Evolutionary conservation across 495 filamentous ascomycete genomes (phyloP).

Genomic region (Podospora pseudocomata): DNA sequence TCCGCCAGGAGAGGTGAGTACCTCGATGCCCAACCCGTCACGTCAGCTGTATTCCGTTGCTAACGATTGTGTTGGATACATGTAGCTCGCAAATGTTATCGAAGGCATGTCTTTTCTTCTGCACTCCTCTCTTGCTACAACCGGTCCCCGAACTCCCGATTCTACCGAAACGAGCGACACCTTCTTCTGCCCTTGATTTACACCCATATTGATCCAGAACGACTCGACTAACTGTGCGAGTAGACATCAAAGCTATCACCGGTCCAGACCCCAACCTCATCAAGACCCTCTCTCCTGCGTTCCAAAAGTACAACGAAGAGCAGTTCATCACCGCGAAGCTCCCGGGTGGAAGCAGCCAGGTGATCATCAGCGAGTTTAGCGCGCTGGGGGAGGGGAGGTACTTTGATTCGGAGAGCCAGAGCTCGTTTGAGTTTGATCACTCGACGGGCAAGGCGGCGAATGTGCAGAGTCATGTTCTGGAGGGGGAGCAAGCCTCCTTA

Average conservation of each 20-base stretch:
- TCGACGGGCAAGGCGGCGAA: slow-evolving; percentile 77
- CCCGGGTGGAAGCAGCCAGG: slow-evolving; percentile 76
- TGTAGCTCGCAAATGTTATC: slow-evolving; percentile 82
- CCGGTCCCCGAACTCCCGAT: too few relatives aligned
- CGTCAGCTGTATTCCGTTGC: background rate
- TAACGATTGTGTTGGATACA: slow-evolving; percentile 11
- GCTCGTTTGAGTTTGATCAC: slow-evolving; percentile 86
- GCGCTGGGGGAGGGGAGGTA: slow-evolving; percentile 73
- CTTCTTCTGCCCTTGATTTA: background rate
- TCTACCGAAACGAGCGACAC: too few relatives aligned
- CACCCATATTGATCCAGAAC: too few relatives aligned
- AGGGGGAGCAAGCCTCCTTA: slow-evolving; percentile 72
- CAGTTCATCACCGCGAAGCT: slow-evolving; percentile 87
- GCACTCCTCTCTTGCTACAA: background rate
- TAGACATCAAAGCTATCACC: slow-evolving; percentile 87
- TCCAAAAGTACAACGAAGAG: slow-evolving; percentile 93
- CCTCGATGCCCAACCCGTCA: background rate
- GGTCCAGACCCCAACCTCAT: slow-evolving; percentile 64
- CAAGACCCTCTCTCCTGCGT: slow-evolving; percentile 70
- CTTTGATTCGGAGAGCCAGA: slow-evolving; percentile 81
- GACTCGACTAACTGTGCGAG: slow-evolving; percentile 5
- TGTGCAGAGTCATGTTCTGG: slow-evolving; percentile 74
- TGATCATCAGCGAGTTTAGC: slow-evolving; percentile 84
- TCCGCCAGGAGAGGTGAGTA: slow-evolving; percentile 89
- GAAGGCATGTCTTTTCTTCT: slow-evolving; percentile 54